Conservation (phyloP, 371 early-diverging fungal genomes). For the Fennellomyces sp. region DNA sequence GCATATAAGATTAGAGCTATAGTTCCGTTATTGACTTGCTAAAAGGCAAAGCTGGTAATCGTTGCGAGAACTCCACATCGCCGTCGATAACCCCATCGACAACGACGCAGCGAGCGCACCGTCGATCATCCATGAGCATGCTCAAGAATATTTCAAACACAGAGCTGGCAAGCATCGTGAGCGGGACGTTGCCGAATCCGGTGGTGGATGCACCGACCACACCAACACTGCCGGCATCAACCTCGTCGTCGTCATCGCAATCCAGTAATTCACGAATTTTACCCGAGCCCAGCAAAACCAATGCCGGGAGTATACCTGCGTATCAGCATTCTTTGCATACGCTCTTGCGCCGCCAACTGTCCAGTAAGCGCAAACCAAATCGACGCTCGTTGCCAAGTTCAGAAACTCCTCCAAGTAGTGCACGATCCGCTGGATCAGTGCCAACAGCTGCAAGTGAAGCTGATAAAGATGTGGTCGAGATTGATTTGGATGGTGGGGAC, state of each 20-base stretch:
- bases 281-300: constrained; percentile 2
- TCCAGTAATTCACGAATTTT: neutral
- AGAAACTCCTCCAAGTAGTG: neutral
- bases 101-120: constrained; percentile 13
- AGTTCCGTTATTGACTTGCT: too few relatives aligned
- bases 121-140: constrained; percentile 36
- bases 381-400: constrained; percentile 6
- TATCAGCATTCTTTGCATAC: constrained; percentile 31
- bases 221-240: neutral
- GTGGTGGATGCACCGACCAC: constrained; percentile 21
- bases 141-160: constrained; percentile 26
- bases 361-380: constrained; percentile 17
- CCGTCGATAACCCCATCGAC: neutral
- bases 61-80: neutral
- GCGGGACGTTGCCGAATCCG: constrained; percentile 31
- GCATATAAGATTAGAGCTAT: neutral
- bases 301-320: constrained; percentile 8
- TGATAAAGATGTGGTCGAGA: constrained; percentile 31
- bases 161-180: constrained; percentile 31
- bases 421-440: neutral
- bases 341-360: constrained; percentile 20
- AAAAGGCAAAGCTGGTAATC: too few relatives aligned
- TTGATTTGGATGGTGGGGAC: constrained; percentile 23
- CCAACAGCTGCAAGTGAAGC: constrained; percentile 9
- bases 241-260: neutral